A percentile compares a stretch with the other conserved stretches of the same genome.
Evolutionary conservation across 2,329 filamentous ascomycete species (phyloP).

Genomic region (Canariomyces notabilis): DNA sequence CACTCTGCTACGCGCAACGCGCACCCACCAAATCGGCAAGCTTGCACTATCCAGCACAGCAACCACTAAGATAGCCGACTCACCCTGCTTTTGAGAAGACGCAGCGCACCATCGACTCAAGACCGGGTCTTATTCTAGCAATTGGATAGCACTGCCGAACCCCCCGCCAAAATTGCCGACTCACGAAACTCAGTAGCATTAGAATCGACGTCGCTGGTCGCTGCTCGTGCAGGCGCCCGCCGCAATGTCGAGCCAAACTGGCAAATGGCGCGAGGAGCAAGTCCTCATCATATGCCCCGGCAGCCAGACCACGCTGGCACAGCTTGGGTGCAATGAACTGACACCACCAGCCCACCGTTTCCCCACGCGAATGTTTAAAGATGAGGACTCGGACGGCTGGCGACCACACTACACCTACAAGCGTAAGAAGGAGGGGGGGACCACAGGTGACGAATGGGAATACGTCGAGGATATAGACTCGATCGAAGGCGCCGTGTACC

Average conservation of each 20-base stretch:
- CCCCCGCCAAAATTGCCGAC: too few relatives aligned
- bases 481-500: slow-evolving; percentile 84
- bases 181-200: neutral
- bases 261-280: slow-evolving; percentile 61
- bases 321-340: slow-evolving; percentile 85
- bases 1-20: too few relatives aligned
- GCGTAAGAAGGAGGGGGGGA: slow-evolving; percentile 48
- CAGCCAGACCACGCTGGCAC: slow-evolving; percentile 84
- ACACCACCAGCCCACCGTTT: slow-evolving; percentile 84
- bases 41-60: neutral
- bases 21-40: neutral
- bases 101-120: too few relatives aligned
- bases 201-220: neutral
- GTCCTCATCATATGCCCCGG: slow-evolving; percentile 71
- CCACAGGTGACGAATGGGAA: slow-evolving; percentile 52
- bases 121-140: too few relatives aligned
- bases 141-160: neutral
- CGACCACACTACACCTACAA: slow-evolving; percentile 71
- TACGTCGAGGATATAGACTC: slow-evolving; percentile 88
- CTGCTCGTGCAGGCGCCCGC: neutral
- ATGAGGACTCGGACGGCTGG: slow-evolving; percentile 71
- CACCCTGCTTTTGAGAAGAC: too few relatives aligned
- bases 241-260: slow-evolving; percentile 50
- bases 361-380: slow-evolving; percentile 90
- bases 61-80: neutral